Conservation (phyloP, 2,329 filamentous ascomycete species). For the Nigrograna mackinnonii region DNA sequence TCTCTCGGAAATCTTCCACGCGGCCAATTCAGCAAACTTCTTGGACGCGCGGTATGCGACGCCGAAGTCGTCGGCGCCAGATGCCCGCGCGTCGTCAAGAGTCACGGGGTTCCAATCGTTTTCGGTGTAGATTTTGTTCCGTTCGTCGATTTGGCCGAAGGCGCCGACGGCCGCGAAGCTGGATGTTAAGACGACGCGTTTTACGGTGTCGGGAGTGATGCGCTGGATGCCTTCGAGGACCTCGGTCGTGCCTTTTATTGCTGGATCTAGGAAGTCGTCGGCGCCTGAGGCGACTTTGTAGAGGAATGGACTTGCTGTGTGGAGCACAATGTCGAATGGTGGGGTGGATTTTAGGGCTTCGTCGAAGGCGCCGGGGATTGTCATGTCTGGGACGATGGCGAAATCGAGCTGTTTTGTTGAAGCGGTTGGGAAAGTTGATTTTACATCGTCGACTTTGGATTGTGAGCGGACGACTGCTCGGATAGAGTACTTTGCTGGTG, state of each 20-base stretch:
- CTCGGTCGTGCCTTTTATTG: constrained; percentile 63
- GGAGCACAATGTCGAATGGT: constrained; percentile 66
- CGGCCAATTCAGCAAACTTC: constrained; percentile 58
- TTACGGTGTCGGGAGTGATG: constrained; percentile 64
- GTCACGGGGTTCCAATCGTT: constrained; percentile 58
- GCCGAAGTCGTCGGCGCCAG: constrained; percentile 27
- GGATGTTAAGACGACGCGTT: constrained; percentile 67
- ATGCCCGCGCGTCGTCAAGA: constrained; percentile 46
- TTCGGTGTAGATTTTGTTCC: constrained; percentile 51
- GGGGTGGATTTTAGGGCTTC: constrained; percentile 55
- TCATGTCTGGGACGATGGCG: constrained; percentile 71
- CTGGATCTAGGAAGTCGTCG: constrained; percentile 59
- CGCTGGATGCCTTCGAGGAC: constrained; percentile 62
- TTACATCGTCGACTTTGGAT: constrained; percentile 60
- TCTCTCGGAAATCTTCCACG: constrained; percentile 50
- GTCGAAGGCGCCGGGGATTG: constrained; percentile 67
- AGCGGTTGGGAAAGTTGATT: constrained; percentile 36
- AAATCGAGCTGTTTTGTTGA: constrained; percentile 63
- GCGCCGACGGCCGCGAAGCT: constrained; percentile 66
- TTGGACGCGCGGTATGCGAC: constrained; percentile 52
- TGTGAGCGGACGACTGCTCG: constrained; percentile 62
- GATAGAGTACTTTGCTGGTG: constrained; percentile 52
- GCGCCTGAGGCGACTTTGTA: constrained; percentile 70
- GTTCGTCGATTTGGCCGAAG: constrained; percentile 49
- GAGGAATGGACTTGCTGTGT: constrained; percentile 60